Conservation (phyloP, 805 yeast species). For the Yamadazyma tumulicola region DNA sequence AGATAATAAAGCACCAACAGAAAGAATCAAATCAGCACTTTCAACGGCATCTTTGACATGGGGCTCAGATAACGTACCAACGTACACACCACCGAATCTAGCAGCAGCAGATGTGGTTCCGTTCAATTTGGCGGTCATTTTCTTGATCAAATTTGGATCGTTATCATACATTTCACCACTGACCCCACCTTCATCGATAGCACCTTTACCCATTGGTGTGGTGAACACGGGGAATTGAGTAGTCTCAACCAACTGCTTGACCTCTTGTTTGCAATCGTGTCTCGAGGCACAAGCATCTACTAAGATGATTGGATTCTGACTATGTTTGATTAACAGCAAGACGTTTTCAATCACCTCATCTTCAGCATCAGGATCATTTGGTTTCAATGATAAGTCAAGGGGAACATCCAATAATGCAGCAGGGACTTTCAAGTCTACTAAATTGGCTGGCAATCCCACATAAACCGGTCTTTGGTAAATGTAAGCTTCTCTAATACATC, state of each 20-base stretch:
- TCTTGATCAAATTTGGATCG: constrained; percentile 22
- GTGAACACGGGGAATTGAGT: constrained; percentile 40
- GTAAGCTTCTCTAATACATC: constrained; percentile 38
- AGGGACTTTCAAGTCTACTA: constrained; percentile 37
- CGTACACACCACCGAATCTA: constrained; percentile 39
- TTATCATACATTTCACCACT: constrained; percentile 22
- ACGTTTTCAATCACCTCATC: constrained; percentile 32
- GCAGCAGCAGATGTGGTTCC: constrained; percentile 19
- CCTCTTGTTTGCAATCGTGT: constrained; percentile 34
- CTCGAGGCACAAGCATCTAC: constrained; percentile 42
- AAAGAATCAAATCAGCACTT: constrained; percentile 33
- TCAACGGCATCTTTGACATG: constrained; percentile 36
- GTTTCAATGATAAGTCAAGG: constrained; percentile 29
- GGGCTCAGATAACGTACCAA: constrained; percentile 36
- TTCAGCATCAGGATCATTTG: constrained; percentile 35
- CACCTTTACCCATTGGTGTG: constrained; percentile 41
- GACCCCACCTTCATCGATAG: constrained; percentile 35
- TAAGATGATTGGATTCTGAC: constrained; percentile 33
- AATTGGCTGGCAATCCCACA: constrained; percentile 38
- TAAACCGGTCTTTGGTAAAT: constrained; percentile 38
- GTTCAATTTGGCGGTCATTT: constrained; percentile 20
- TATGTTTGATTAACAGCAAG: constrained; percentile 20
- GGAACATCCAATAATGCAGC: constrained; percentile 32
- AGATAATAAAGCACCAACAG: constrained; percentile 37
- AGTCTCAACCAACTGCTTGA: constrained; percentile 27